Evolutionary conservation across 1,284 basidiomycete species (phyloP), one percentile per base, ranked within the genome.

Genomic region (Cutaneotrichosporon dermatis): DNA sequence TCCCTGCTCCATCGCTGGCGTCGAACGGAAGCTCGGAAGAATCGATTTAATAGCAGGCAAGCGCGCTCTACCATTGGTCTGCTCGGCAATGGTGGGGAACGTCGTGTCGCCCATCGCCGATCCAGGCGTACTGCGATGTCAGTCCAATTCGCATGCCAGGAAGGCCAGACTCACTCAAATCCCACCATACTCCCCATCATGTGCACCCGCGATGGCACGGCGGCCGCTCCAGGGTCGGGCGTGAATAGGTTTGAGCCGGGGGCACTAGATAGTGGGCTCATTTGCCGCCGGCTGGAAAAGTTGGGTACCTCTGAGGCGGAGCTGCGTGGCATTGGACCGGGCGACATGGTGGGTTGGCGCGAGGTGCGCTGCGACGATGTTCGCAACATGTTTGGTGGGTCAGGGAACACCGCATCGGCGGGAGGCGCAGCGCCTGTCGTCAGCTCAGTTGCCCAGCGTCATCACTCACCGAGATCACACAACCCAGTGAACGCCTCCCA

Each of bases 401-500:
- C 65, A 4, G 71, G 67, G 52, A 73, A 73, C 6, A 75, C 53
- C 0, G 57, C 35, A 16, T 73, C 69, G 2, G 57, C 35, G 10
- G 67, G 39, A 4, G 71, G 69, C 25, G 70, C 65, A 8, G 65
- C 63, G 35, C 72, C 70, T 72, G 58, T 10, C 11, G 9, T 58
- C 55, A 60, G 51, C 37, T 6, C 37, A 34, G 57, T 51, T 9
- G 6, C n/a, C 51, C 5, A 11, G 8, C 5, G 8, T 36, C 15
- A 13, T 2, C 34, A 81, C 83, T 66, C 66, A 90, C 93, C 92
- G 43, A 91, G 79, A 54, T 85, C 80, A 74, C 92, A 96, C 35
- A 97, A 77, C 0, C 90, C 92, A 66, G 91, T 89, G 72, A 94
- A 91, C 1, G 93, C 93, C 75, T 97, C 93, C 92, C 92, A 96